These are phyloP conservation scores for Calonectria pseudoturangicola DNA, from an alignment of 2,329 filamentous ascomycete genomes.

Conservation along the genomic window DNA sequence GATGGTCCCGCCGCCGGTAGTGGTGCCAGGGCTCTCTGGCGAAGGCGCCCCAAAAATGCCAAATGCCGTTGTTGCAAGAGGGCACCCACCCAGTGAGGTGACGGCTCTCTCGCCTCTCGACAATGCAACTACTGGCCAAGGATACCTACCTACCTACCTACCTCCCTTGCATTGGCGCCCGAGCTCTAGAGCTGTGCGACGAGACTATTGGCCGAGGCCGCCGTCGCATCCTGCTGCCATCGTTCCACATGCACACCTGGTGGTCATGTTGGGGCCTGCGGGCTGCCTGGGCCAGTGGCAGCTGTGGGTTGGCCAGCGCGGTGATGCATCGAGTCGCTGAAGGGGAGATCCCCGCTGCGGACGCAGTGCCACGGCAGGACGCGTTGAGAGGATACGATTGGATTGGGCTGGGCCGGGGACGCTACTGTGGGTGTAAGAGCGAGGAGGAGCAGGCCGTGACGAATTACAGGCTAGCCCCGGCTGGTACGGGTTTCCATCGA, in stretches of 20 bases:
- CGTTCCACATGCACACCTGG: conserved; percentile 29
- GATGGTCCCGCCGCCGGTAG: conserved; percentile 2
- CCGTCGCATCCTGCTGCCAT: conserved; percentile 16
- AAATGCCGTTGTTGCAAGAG: conserved; percentile 9
- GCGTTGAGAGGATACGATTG: conserved; percentile 41
- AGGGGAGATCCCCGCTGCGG: conserved; percentile 27
- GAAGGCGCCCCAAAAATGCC: not conserved
- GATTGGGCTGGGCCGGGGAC: conserved; percentile 21
- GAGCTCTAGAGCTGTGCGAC: conserved; percentile 28
- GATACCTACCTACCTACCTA: not conserved
- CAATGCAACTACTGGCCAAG: conserved; percentile 3
- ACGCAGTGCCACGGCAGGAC: conserved; percentile 41
- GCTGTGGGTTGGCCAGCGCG: conserved; percentile 21
- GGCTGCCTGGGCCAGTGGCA: conserved; percentile 5
- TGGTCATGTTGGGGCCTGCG: not conserved
- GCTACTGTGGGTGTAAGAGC: conserved; percentile 18
- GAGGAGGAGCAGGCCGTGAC: not conserved
- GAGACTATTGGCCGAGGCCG: conserved; percentile 49
- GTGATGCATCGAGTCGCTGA: conserved; percentile 23
- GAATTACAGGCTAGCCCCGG: not conserved
- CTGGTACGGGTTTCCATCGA: not conserved
- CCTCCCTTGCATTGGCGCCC: conserved; percentile 52
- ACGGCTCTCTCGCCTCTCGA: no score
- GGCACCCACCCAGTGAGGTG: no score
- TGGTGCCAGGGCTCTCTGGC: not conserved